Evolutionary conservation across 352 stramenopile species (phyloP).

Genomic region (Globisporangium nodosum): DNA sequence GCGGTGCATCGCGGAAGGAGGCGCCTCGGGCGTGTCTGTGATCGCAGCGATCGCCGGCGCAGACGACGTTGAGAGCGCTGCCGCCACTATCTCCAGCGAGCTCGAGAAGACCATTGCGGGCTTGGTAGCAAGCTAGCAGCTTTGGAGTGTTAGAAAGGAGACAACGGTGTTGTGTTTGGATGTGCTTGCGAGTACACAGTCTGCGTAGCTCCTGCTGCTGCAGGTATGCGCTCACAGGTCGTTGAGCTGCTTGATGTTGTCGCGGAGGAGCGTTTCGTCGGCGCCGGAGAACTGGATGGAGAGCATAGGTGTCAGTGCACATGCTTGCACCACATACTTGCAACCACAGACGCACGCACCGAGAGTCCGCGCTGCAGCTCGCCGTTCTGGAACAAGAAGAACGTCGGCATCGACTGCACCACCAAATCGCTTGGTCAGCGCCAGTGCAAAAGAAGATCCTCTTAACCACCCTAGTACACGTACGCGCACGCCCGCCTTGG

Average conservation of each 20-base stretch:
- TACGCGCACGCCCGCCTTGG: conserved; percentile 77
- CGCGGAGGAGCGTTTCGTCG: conserved; percentile 65
- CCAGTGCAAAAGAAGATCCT: neutral
- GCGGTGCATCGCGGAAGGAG: conserved; percentile 31
- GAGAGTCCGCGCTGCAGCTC: conserved; percentile 73
- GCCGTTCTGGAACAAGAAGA: conserved; percentile 81
- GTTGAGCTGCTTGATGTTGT: conserved; percentile 70
- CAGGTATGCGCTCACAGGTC: conserved; percentile 27
- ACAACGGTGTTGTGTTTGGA: neutral
- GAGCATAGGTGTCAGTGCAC: neutral
- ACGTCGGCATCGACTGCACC: conserved; percentile 81
- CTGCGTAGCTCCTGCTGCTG: neutral
- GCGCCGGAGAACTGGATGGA: conserved; percentile 69
- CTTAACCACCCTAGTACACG: conserved; percentile 10
- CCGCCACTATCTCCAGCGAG: conserved; percentile 17
- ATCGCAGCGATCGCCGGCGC: conserved; percentile 42
- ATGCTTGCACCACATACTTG: no score
- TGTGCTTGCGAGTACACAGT: neutral
- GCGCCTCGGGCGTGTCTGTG: conserved; percentile 36
- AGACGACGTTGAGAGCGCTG: conserved; percentile 21
- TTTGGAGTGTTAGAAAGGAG: neutral
- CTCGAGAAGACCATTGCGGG: conserved; percentile 10
- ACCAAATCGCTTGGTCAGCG: neutral
- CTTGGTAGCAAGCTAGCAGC: neutral
- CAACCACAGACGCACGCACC: conserved; percentile 22